A percentile compares a stretch with the other conserved stretches of the same genome.
phyloP scores from a whole-genome alignment of 2,329 filamentous ascomycete genomes.

The Harringtonia lauricola region DNA sequence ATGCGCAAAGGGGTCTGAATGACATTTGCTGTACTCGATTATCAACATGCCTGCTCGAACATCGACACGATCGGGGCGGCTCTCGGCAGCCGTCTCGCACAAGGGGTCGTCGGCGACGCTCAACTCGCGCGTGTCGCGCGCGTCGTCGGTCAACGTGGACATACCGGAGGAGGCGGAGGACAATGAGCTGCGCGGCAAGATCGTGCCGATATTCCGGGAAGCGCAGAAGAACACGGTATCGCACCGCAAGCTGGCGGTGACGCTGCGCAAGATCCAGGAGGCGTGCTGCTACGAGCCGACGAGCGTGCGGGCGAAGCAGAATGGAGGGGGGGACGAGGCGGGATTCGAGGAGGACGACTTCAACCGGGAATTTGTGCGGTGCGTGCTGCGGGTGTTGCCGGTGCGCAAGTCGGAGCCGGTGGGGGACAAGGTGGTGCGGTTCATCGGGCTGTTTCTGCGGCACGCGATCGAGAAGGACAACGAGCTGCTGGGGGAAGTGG shows the following conservation, averaged over 20 bases:
- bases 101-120: constrained; percentile 26
- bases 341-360: constrained; percentile 80
- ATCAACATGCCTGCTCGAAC: constrained; percentile 37
- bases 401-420: constrained; percentile 88
- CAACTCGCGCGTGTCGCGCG: constrained; percentile 32
- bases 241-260: constrained; percentile 81
- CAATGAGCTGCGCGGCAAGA: constrained; percentile 60
- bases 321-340: constrained; percentile 31
- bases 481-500: constrained; percentile 52
- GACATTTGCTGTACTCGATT: too few relatives aligned
- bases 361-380: constrained; percentile 75
- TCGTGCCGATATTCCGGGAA: constrained; percentile 64
- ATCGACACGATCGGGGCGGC: constrained; percentile 33
- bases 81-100: constrained; percentile 25
- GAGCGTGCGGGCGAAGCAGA: constrained; percentile 35
- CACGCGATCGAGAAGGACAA: constrained; percentile 61
- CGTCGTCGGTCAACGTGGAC: constrained; percentile 31
- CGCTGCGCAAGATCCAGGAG: constrained; percentile 83
- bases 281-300: constrained; percentile 59
- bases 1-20: too few relatives aligned
- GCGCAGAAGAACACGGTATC: constrained; percentile 84
- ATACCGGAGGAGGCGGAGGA: constrained; percentile 63
- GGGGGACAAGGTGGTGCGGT: constrained; percentile 76
- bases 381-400: constrained; percentile 68
- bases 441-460: constrained; percentile 77